phyloP scores from a whole-genome alignment of 306 rosid species.

The Cucurbita moschata region DNA sequence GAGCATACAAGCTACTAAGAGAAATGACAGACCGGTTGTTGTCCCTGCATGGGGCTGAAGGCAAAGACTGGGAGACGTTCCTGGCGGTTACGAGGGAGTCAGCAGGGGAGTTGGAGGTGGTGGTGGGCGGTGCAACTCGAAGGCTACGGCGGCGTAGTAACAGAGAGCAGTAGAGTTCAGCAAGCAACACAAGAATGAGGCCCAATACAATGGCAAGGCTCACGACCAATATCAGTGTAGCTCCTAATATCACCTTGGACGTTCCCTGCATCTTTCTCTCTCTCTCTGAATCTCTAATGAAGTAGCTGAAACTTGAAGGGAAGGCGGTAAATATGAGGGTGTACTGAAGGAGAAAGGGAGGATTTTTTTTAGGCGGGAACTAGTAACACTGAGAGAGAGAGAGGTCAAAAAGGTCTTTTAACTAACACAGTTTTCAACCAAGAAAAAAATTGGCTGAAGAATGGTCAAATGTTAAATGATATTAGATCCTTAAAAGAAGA shows the following conservation, averaged over 20 bases:
- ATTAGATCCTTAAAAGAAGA: not conserved
- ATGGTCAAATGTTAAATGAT: not conserved
- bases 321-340: slow-evolving; percentile 6
- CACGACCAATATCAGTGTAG: slow-evolving; percentile 70
- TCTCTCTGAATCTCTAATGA: not conserved
- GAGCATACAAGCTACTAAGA: slow-evolving; percentile 33
- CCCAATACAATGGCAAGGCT: slow-evolving; percentile 69
- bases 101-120: slow-evolving; percentile 6
- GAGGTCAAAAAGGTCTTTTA: slow-evolving; percentile 11
- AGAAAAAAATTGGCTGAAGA: not conserved
- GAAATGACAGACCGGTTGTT: slow-evolving; percentile 15
- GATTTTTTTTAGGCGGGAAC: slow-evolving; percentile 49
- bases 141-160: slow-evolving; percentile 60
- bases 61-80: not conserved
- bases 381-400: not conserved
- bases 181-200: slow-evolving; percentile 62
- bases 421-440: not conserved
- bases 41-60: not conserved
- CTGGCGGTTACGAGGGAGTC: not conserved
- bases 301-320: not conserved
- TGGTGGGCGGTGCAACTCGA: slow-evolving; percentile 49
- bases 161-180: slow-evolving; percentile 90
- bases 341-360: slow-evolving; percentile 6
- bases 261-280: slow-evolving; percentile 62
- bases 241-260: slow-evolving; percentile 77